Conservation (phyloP, 495 filamentous ascomycete genomes). For the Aeminium ludgeri region DNA sequence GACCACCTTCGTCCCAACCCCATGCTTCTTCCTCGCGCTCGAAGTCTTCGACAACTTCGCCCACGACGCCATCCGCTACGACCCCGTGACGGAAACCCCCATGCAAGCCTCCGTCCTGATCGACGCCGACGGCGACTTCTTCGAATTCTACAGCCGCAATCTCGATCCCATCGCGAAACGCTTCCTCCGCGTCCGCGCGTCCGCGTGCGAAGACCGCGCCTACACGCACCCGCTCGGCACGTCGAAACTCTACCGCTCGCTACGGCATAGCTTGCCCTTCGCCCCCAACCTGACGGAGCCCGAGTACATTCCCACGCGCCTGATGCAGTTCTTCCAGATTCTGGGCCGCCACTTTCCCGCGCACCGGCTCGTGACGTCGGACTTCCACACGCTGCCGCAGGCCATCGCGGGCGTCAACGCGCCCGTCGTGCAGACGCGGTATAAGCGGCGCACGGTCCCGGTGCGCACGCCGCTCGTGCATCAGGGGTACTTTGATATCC, state of each 20-base stretch:
- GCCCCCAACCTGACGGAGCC: conserved; percentile 55
- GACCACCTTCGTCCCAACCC: conserved; percentile 64
- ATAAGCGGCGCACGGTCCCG: conserved; percentile 65
- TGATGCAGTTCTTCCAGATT: conserved; percentile 94
- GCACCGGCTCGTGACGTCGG: conserved; percentile 73
- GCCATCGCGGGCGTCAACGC: conserved; percentile 68
- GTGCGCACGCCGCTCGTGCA: conserved; percentile 88
- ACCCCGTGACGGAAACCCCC: conserved; percentile 52
- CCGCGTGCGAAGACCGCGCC: conserved; percentile 34
- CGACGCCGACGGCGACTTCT: conserved; percentile 73
- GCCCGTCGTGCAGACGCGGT: conserved; percentile 91
- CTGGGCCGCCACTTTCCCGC: conserved; percentile 70
- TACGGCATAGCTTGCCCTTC: conserved; percentile 48
- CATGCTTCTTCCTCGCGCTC: conserved; percentile 95
- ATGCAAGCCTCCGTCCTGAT: conserved; percentile 79
- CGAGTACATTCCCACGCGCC: conserved; percentile 83
- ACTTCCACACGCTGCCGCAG: conserved; percentile 77
- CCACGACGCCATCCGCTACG: conserved; percentile 84
- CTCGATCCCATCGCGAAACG: conserved; percentile 72
- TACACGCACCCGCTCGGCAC: conserved; percentile 32
- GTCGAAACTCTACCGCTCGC: conserved; percentile 28
- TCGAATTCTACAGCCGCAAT: conserved; percentile 66
- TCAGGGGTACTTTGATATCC: conserved; percentile 96
- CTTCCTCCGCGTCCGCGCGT: conserved; percentile 62
- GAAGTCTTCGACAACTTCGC: conserved; percentile 98